Evolutionary conservation across 257 asterid species (phyloP), one percentile per base, ranked within the genome.

Genomic region (Thymus mandschuricus): DNA sequence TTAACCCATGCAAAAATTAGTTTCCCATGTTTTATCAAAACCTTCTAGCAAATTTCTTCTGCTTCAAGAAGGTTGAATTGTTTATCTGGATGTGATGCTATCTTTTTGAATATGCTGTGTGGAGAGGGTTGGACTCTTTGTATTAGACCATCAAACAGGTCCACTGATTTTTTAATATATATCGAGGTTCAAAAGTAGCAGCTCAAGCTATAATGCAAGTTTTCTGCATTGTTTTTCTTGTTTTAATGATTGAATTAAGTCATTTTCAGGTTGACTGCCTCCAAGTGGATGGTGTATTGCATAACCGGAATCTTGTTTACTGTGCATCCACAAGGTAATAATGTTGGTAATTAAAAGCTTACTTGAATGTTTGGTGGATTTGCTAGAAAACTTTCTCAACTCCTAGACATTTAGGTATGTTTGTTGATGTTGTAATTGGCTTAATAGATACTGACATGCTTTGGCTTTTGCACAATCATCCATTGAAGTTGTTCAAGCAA

Each of bases 281-380:
- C 75, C 96, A 84, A 81, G 97, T 94, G 85, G 97, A 94, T 72
- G 99, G 99, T 74, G 99, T 94, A 68, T 82, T 94, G 84, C 86
- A 91, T 75, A 89, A 80, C 56, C 86, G 93, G 51, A 94, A 94
- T 81, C 97, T 94, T 72, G 97, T 94, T 70, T 94, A 94, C 71
- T 86, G 95, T 79, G 99, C 99, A 74, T 91, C 99, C 68, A 94
- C 99, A 55, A 94, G 99, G 99, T 94, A 76, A 73, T 74, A 13
- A 57, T 58, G 68, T 56, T 40, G 27, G 38, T 43, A 4, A 54
- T 51, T 67, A 44, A 52, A 54, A 64, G 30, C 63, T 67, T 64
- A 8, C 52, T 35, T 8, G 34, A 59, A 28, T 34, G 34, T 70
- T 63, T 59, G 56, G 29, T 11, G 57, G 58, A n/a, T 30, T 27